These are phyloP conservation scores for Dipodascus geniculatus DNA, from an alignment of 805 yeast genomes.

Conservation along the genomic window DNA sequence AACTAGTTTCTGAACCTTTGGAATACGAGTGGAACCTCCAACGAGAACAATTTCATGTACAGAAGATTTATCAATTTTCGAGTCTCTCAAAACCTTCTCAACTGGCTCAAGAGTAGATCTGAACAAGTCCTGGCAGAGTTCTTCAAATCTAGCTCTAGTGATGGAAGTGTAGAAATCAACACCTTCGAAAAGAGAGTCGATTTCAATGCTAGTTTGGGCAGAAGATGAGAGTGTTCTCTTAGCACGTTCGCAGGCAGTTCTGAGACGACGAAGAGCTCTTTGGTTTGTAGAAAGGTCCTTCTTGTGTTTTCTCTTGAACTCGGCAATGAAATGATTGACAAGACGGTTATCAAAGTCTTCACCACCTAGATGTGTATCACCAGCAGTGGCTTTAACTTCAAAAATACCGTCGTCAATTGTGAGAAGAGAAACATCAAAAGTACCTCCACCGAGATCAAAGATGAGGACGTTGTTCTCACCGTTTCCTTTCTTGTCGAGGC, in stretches of 20 bases:
- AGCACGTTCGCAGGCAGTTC: slow-evolving; percentile 99
- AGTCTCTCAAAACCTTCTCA: slow-evolving; percentile 87
- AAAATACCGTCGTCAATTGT: slow-evolving; percentile 93
- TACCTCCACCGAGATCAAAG: slow-evolving; percentile 96
- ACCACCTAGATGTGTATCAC: slow-evolving; percentile 99
- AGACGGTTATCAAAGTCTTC: slow-evolving; percentile 97
- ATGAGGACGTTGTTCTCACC: slow-evolving; percentile 81
- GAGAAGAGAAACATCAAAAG: slow-evolving; percentile 88
- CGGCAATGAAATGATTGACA: slow-evolving; percentile 83
- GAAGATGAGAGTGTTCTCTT: slow-evolving; percentile 96
- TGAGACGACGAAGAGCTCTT: slow-evolving; percentile 94
- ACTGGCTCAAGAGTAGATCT: slow-evolving; percentile 91
- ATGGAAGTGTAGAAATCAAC: slow-evolving; percentile 87
- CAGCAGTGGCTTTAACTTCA: slow-evolving; percentile 95
- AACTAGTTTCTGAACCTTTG: slow-evolving; percentile 91
- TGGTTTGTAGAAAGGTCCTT: slow-evolving; percentile 80
- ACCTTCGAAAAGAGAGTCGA: slow-evolving; percentile 74
- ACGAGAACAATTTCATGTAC: slow-evolving; percentile 92
- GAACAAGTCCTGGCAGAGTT: slow-evolving; percentile 84
- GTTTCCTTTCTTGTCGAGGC: slow-evolving; percentile 64
- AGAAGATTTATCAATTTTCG: slow-evolving; percentile 71
- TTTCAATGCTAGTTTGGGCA: slow-evolving; percentile 51
- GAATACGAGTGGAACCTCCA: slow-evolving; percentile 99
- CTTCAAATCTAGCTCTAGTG: slow-evolving; percentile 98
- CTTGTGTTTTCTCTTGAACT: slow-evolving; percentile 93